These are phyloP conservation scores for Aspergillus novoparasiticus DNA, from an alignment of 2,329 filamentous ascomycete species.

Conservation along the genomic window DNA sequence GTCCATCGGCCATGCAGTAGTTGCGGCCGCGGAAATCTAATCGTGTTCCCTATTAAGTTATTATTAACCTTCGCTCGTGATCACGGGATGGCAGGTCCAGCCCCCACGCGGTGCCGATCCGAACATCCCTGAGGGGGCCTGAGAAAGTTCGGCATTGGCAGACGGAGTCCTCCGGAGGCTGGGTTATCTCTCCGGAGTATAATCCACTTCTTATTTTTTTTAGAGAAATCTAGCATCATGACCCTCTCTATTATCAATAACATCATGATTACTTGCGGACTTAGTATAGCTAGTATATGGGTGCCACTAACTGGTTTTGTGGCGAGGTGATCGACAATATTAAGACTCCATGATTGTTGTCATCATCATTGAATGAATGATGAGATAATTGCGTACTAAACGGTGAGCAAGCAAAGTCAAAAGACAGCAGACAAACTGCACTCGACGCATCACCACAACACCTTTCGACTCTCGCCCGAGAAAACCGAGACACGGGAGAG, in stretches of 20 bases:
- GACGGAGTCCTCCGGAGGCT: neutral
- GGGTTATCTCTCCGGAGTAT: neutral
- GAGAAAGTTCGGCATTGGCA: neutral
- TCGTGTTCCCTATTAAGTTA: neutral
- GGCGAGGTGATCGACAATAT: neutral
- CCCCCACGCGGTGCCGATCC: constrained; percentile 7
- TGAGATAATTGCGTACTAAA: neutral
- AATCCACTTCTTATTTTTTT: neutral
- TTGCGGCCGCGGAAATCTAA: neutral
- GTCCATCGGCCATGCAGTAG: neutral
- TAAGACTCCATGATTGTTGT: neutral
- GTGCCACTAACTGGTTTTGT: neutral
- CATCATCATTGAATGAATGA: neutral
- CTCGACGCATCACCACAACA: neutral
- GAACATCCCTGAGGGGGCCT: neutral
- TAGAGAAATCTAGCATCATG: neutral
- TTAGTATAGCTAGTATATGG: neutral
- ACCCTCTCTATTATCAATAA: neutral
- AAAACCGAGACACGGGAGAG: constrained; percentile 13
- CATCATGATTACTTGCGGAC: neutral
- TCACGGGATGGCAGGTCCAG: constrained; percentile 14
- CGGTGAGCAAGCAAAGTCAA: neutral
- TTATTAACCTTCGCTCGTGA: neutral
- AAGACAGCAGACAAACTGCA: neutral
- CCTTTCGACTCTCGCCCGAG: constrained; percentile 15